Evolutionary conservation across 257 asterid species (phyloP).

Genomic region (Solanum habrochaites): DNA sequence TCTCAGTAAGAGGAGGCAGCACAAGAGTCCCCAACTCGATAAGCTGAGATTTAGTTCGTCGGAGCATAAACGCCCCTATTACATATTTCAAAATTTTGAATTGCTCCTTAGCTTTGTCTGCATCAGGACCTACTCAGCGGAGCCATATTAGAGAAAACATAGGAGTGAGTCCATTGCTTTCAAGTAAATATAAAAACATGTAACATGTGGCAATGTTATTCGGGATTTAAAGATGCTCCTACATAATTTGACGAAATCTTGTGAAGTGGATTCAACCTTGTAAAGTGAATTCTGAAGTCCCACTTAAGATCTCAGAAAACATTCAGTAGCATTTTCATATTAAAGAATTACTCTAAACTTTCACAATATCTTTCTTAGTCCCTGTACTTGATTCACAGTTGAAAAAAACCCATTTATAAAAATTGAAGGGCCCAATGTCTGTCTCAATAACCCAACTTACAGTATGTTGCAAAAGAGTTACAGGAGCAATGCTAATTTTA

Average conservation of each 20-base stretch:
- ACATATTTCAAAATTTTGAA: constrained; percentile 52
- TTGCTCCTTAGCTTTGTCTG: constrained; percentile 47
- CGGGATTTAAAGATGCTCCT: background rate
- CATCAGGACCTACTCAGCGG: constrained; percentile 37
- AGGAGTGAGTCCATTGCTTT: background rate
- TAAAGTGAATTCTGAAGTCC: background rate
- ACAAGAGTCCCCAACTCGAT: constrained; percentile 60
- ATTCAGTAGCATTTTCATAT: background rate
- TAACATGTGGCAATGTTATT: background rate
- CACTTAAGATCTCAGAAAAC: background rate
- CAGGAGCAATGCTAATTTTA: background rate
- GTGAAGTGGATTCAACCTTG: background rate
- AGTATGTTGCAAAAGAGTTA: background rate
- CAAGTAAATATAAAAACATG: background rate
- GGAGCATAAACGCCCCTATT: constrained; percentile 89
- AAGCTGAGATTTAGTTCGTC: constrained; percentile 84
- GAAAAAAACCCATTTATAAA: background rate
- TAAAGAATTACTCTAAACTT: background rate
- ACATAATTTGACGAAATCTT: background rate
- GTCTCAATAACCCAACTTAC: background rate
- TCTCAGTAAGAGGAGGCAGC: constrained; percentile 84
- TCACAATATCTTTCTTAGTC: background rate
- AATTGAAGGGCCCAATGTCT: background rate
- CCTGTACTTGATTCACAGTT: background rate
- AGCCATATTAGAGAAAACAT: background rate